A percentile compares a stretch with the other conserved stretches of the same genome.
Conservation (phyloP, 2,329 filamentous ascomycete genomes). For the Cadophora sp. region DNA sequence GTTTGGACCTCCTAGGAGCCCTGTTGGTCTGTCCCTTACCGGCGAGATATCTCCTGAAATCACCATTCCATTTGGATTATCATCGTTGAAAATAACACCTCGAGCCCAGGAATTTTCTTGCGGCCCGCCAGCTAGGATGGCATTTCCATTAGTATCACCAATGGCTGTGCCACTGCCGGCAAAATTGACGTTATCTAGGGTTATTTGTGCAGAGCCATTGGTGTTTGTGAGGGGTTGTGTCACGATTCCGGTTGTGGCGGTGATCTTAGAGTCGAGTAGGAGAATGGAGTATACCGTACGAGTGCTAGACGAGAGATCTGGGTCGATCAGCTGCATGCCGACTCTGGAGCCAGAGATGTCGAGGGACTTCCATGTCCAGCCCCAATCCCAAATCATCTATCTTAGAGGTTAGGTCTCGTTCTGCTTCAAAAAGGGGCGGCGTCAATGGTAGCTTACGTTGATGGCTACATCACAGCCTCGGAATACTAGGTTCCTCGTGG, state of each 20-base stretch:
- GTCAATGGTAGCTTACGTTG: too few relatives aligned
- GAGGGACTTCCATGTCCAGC: constrained; percentile 8
- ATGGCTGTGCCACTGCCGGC: not conserved
- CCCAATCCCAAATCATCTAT: constrained; percentile 13
- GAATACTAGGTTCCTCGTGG: too few relatives aligned
- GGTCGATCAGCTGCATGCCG: not conserved
- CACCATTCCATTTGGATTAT: too few relatives aligned
- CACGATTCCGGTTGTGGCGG: not conserved
- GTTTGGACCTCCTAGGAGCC: too few relatives aligned
- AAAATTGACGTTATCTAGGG: constrained; percentile 6
- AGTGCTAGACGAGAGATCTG: not conserved
- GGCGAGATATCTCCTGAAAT: too few relatives aligned
- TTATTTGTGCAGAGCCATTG: not conserved
- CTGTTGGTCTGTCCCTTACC: too few relatives aligned
- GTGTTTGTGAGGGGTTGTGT: constrained; percentile 33
- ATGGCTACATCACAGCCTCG: too few relatives aligned
- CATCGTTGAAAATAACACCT: not conserved
- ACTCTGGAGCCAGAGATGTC: not conserved
- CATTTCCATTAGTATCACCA: not conserved
- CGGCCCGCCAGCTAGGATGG: not conserved
- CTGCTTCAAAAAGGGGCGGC: too few relatives aligned
- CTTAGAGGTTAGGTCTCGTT: constrained; percentile 60
- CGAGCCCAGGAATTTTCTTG: not conserved
- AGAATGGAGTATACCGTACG: not conserved
- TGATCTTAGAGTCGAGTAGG: not conserved